Evolutionary conservation across 331 rosid genomes (phyloP).

Genomic region (Malus hybrid): DNA sequence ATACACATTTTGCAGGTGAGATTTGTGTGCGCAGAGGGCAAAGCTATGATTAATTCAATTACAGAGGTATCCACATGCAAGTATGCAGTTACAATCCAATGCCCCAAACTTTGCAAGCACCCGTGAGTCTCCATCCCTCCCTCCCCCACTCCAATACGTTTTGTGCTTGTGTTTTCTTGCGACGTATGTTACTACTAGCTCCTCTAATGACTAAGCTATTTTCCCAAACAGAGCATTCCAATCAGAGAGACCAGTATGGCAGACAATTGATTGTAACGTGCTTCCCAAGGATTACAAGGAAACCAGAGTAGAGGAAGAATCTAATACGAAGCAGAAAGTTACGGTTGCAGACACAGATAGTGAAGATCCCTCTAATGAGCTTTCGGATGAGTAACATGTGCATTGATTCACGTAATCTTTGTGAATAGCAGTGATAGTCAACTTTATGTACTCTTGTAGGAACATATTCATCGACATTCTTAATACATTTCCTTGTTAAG

Average conservation of each 20-base stretch:
- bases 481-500: neutral
- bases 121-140: conserved; percentile 47
- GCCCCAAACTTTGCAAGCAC: conserved; percentile 89
- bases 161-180: neutral
- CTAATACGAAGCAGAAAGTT: neutral
- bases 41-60: conserved; percentile 76
- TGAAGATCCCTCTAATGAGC: conserved; percentile 29
- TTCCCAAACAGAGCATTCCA: conserved; percentile 62
- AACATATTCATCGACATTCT: neutral
- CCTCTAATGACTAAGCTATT: neutral
- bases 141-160: neutral
- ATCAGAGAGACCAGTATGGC: conserved; percentile 89
- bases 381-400: conserved; percentile 34
- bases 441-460: neutral
- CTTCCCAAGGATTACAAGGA: conserved; percentile 61
- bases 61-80: conserved; percentile 97
- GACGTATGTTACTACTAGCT: neutral
- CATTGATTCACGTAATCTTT: neutral
- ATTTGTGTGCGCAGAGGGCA: conserved; percentile 86
- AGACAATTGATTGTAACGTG: conserved; percentile 70
- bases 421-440: neutral
- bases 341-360: conserved; percentile 44
- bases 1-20: conserved; percentile 52
- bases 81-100: conserved; percentile 84
- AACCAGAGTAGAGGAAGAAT: conserved; percentile 30